phyloP scores from a whole-genome alignment of 163 green algal species.

The Picocystis sp. region DNA sequence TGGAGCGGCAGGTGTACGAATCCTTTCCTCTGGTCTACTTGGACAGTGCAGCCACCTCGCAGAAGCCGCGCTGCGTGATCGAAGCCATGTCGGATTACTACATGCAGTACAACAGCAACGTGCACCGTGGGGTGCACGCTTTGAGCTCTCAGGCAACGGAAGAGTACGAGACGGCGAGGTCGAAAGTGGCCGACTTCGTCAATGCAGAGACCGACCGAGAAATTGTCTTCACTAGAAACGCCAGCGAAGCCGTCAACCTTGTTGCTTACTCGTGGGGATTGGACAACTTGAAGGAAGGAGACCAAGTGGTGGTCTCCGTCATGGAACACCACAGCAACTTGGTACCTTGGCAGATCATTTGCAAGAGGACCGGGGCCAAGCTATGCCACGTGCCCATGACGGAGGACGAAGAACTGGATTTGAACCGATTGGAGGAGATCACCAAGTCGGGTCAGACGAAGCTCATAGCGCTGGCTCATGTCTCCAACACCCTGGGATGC shows the following conservation, averaged over 20 bases:
- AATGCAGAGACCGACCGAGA: conserved; percentile 44
- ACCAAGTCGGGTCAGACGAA: conserved; percentile 30
- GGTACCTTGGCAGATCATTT: conserved; percentile 73
- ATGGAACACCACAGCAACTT: conserved; percentile 83
- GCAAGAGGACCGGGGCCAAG: conserved; percentile 41
- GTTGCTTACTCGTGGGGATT: conserved; percentile 67
- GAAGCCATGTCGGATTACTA: conserved; percentile 57
- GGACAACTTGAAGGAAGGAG: conserved; percentile 46
- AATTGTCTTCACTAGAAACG: conserved; percentile 70
- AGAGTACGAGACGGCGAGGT: conserved; percentile 69
- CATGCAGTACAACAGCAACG: conserved; percentile 79
- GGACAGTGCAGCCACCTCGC: conserved; percentile 90
- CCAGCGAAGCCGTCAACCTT: conserved; percentile 75
- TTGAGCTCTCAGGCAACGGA: conserved; percentile 51
- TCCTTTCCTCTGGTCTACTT: conserved; percentile 77
- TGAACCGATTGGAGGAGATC: conserved; percentile 25
- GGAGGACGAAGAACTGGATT: conserved; percentile 42
- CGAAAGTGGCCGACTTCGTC: conserved; percentile 72
- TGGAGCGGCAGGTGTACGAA: conserved; percentile 75
- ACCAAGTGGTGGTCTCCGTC: conserved; percentile 75
- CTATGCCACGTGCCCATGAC: conserved; percentile 48
- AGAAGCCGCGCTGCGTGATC: conserved; percentile 79
- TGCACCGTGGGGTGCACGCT: conserved; percentile 79
- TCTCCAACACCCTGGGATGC: conserved; percentile 62
- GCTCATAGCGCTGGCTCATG: conserved; percentile 54